Evolutionary conservation across 768 basidiomycete species (phyloP).

Genomic region (Suillus hirtellus): DNA sequence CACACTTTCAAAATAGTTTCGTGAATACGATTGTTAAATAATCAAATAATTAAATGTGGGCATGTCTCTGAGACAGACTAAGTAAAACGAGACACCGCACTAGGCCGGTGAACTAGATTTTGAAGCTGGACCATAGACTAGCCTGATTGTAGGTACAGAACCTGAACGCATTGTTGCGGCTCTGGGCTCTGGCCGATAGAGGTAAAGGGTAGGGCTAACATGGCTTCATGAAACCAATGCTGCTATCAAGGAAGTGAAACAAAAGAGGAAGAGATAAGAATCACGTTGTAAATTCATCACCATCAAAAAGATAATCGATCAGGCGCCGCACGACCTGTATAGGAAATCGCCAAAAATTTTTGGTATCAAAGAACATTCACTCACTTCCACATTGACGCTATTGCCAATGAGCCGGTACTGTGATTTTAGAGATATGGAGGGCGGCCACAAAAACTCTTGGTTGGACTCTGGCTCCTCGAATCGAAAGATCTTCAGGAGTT

Average conservation of each 20-base stretch:
- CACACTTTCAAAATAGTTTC: too few species aligned
- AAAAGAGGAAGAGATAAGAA: background rate
- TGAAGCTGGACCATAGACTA: background rate
- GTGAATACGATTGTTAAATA: too few species aligned
- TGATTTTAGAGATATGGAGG: conserved; percentile 58
- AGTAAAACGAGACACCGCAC: background rate
- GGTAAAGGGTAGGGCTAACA: background rate
- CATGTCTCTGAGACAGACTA: background rate
- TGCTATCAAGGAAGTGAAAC: background rate
- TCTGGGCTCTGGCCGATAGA: background rate
- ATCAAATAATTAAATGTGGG: too few species aligned
- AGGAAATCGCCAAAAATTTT: background rate
- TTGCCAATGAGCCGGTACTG: conserved; percentile 81
- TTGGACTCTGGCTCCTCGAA: conserved; percentile 38
- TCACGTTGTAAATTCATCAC: conserved; percentile 11
- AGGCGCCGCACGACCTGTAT: conserved; percentile 50
- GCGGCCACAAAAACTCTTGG: conserved; percentile 61
- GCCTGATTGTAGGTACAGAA: background rate
- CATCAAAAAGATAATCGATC: conserved; percentile 57
- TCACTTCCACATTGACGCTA: conserved; percentile 75
- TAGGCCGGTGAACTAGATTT: background rate
- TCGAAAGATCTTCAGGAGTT: conserved; percentile 68
- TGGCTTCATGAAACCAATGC: background rate
- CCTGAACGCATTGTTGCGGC: background rate
- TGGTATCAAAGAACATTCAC: background rate